Percentiles rank a stretch among this genome's conserved stretches.
Conservation (phyloP, 1,284 basidiomycete species). For the Xerocomus amazonicus region DNA sequence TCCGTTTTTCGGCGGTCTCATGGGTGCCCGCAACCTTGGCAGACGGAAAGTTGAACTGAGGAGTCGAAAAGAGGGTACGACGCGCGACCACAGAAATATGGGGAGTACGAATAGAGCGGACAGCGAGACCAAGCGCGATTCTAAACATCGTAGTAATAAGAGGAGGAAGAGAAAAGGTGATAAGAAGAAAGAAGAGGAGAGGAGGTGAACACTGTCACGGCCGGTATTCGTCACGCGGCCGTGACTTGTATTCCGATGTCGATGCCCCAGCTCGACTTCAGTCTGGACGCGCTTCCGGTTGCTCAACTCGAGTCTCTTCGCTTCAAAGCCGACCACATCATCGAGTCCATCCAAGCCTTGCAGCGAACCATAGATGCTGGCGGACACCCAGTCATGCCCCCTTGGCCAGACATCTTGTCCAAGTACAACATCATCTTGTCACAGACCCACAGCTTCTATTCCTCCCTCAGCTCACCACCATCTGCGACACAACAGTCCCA, state of each 20-base stretch:
- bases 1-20: background rate
- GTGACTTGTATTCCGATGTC: slow-evolving; percentile 13
- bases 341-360: slow-evolving; percentile 66
- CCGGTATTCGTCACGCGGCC: slow-evolving; percentile 18
- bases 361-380: slow-evolving; percentile 60
- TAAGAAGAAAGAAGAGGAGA: background rate
- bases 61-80: slow-evolving; percentile 29
- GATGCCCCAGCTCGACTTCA: slow-evolving; percentile 6
- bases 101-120: background rate
- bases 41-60: slow-evolving; percentile 9
- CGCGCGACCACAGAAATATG: slow-evolving; percentile 10
- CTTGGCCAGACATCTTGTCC: slow-evolving; percentile 78
- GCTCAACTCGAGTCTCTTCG: slow-evolving; percentile 68
- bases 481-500: slow-evolving; percentile 21
- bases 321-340: slow-evolving; percentile 71
- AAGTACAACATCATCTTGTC: slow-evolving; percentile 80
- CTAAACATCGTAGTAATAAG: background rate
- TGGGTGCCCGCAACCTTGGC: background rate
- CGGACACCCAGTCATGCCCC: slow-evolving; percentile 53
- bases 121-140: background rate
- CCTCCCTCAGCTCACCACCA: slow-evolving; percentile 47
- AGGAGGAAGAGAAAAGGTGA: background rate
- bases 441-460: slow-evolving; percentile 71
- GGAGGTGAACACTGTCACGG: slow-evolving; percentile 9
- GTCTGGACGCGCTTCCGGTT: slow-evolving; percentile 36